Conservation (phyloP, 1,139 yeast species). For the Kurtzmaniella quercitrusa region DNA sequence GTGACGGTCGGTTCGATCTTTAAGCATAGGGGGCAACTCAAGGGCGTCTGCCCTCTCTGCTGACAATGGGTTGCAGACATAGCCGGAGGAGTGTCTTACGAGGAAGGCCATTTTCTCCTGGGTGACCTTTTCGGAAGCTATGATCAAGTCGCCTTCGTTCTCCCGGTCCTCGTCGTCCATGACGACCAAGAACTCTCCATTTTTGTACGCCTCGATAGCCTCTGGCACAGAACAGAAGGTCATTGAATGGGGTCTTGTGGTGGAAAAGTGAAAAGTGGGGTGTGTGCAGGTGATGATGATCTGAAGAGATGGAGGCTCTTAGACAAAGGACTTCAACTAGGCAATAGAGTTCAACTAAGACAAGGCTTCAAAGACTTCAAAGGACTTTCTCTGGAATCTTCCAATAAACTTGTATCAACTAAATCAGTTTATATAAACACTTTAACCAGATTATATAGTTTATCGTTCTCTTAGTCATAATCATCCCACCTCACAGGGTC, state of each 20-base stretch:
- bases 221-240: conserved; percentile 38
- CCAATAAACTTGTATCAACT: too few relatives aligned
- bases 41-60: conserved; percentile 73
- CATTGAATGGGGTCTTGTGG: not conserved
- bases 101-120: conserved; percentile 91
- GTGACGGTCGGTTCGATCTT: conserved; percentile 70
- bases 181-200: conserved; percentile 87
- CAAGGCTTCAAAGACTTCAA: too few relatives aligned
- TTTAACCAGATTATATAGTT: too few relatives aligned
- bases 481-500: too few relatives aligned
- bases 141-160: conserved; percentile 95
- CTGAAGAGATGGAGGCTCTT: too few relatives aligned
- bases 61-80: conserved; percentile 87
- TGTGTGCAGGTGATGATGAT: not conserved
- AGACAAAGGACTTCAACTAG: too few relatives aligned
- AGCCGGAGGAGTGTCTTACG: conserved; percentile 86
- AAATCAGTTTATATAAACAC: too few relatives aligned
- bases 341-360: too few relatives aligned
- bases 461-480: too few relatives aligned
- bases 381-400: too few relatives aligned
- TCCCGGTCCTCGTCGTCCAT: conserved; percentile 96
- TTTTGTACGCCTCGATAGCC: conserved; percentile 74
- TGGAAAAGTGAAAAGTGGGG: not conserved
- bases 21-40: conserved; percentile 76
- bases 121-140: conserved; percentile 80